Evolutionary conservation across 345 rosid genomes (phyloP).

Genomic region (Noccaea caerulescens): DNA sequence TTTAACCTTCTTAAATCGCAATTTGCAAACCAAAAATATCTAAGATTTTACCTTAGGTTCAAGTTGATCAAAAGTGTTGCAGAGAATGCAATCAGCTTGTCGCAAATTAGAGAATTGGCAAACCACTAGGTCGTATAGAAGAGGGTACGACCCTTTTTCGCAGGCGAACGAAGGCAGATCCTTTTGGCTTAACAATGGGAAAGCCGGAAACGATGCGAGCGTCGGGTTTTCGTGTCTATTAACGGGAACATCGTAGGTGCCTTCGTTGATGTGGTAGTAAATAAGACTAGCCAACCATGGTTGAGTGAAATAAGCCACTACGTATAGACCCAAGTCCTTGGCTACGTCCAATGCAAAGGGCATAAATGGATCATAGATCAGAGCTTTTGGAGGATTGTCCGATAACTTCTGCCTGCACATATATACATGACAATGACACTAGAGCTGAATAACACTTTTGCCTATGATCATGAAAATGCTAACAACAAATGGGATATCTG

Average conservation of each 20-base stretch:
- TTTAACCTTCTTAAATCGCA: background rate
- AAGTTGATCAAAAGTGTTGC: conserved; percentile 54
- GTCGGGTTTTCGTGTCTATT: conserved; percentile 29
- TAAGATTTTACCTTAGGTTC: conserved; percentile 53
- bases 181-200: conserved; percentile 45
- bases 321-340: conserved; percentile 35
- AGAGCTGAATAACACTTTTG: background rate
- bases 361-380: conserved; percentile 55
- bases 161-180: conserved; percentile 52
- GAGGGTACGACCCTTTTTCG: conserved; percentile 41
- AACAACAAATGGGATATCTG: background rate
- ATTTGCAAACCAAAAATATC: background rate
- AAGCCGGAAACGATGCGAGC: conserved; percentile 39
- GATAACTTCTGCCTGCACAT: conserved; percentile 37
- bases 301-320: conserved; percentile 46
- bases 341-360: conserved; percentile 54
- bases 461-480: background rate
- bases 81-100: conserved; percentile 49
- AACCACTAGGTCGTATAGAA: background rate
- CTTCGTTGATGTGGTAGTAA: conserved; percentile 46
- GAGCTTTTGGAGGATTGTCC: conserved; percentile 38
- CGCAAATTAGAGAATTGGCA: conserved; percentile 48
- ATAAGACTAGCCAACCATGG: conserved; percentile 47
- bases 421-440: background rate
- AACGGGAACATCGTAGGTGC: conserved; percentile 44